Conservation (phyloP, 805 yeast genomes). For the Yarrowia phangngaensis region DNA sequence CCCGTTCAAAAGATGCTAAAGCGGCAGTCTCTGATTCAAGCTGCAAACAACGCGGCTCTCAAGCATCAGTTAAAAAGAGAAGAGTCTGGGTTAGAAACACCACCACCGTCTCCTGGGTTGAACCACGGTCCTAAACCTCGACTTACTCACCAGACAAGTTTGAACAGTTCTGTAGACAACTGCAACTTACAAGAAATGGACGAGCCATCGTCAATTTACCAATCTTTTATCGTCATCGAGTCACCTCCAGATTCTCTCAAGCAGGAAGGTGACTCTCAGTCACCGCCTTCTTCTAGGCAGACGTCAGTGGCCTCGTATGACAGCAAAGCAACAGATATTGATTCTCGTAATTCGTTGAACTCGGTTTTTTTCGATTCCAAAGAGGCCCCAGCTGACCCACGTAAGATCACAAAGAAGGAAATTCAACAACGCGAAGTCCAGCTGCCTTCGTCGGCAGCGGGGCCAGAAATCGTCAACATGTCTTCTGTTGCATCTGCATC, state of each 20-base stretch:
- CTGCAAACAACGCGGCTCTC: constrained; percentile 9
- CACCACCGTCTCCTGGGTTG: constrained; percentile 17
- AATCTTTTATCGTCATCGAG: constrained; percentile 6
- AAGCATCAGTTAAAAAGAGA: constrained; percentile 3
- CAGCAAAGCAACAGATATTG: constrained; percentile 22
- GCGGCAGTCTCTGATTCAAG: constrained; percentile 12
- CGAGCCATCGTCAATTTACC: not conserved
- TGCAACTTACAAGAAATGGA: not conserved
- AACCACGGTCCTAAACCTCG: constrained; percentile 1
- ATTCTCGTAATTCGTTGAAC: constrained; percentile 19
- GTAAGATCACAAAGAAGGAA: constrained; percentile 20
- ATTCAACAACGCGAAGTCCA: constrained; percentile 3
- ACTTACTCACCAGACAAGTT: not conserved
- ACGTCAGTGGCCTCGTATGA: constrained; percentile 20
- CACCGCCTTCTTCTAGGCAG: constrained; percentile 15
- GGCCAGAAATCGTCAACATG: not conserved
- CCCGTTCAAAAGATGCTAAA: constrained; percentile 18
- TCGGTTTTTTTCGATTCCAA: constrained; percentile 25
- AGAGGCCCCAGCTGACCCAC: constrained; percentile 26
- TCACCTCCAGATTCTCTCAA: constrained; percentile 23
- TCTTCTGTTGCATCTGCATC: constrained; percentile 1
- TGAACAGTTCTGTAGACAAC: too few species aligned
- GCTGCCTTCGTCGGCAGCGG: not conserved
- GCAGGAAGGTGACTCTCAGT: constrained; percentile 5
- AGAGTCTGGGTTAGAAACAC: constrained; percentile 19